Evolutionary conservation across 768 basidiomycete species (phyloP), one percentile per base, ranked within the genome.

Genomic region (Tulasnella sp.): DNA sequence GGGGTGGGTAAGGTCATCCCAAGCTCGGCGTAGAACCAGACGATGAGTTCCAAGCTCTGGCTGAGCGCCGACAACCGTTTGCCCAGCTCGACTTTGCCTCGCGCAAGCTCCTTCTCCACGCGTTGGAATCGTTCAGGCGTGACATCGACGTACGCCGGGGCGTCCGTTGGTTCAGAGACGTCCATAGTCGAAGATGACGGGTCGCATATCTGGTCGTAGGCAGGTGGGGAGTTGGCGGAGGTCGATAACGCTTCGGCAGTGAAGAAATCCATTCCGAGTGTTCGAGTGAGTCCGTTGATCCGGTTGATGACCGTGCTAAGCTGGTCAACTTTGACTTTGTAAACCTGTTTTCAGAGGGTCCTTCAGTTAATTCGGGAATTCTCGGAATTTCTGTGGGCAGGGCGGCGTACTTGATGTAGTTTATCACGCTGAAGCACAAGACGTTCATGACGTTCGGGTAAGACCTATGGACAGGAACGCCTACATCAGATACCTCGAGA

Each of bases 31-130:
- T 94, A 88, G 19, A 96, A 83, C 88, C 90, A 92, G 81, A 94
- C 92, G 40, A 96, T 90, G 75, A 94, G 91, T 14, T 89, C 83
- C 78, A 95, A 89, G 39, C 88, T 86, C 11, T 84, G 83, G 8
- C 89, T 88, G 31, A 95, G 85, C 73, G 90, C 86, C 70, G 86
- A 84, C 40, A 92, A 85, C 36, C 93, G 90, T 81, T 91, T 92
- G 36, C 86, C 92, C 74, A 94, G 87, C 87, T 96, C 94, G n/a
- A 88, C 87, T 82, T 94, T 94, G 14, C 93, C 93, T 73, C 91
- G 86, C 12, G 92, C 90, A 22, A 95, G 87, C 80, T 96, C 93
- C 81, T 92, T 91, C 85, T 96, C 93, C 6, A 96, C 84, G 79
- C 85, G 90, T 67, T 89, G 86, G 80, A 96, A 93, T 15, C 92